Evolutionary conservation across 306 rosid species (phyloP), one percentile per base, ranked within the genome.

Genomic region (Mimosa pudica): DNA sequence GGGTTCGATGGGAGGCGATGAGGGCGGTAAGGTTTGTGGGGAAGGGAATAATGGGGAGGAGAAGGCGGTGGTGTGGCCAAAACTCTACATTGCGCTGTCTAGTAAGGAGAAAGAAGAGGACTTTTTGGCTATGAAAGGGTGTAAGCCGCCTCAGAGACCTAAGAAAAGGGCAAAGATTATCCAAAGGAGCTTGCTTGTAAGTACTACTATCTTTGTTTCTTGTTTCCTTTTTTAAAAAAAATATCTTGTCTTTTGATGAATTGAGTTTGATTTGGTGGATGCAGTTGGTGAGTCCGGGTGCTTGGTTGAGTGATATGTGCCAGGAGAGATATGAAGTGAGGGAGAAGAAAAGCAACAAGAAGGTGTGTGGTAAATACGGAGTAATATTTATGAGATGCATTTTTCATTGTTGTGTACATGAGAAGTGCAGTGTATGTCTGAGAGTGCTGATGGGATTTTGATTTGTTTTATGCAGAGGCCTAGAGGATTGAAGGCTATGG

Each of bases 321-420:
- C 94, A 90, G 86, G 97, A 90, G 80, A 92, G 97, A 92, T 92
- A 92, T 71, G 94, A 92, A 84, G 97, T 92, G 62, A 89, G 92
- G 84, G 97, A 92, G 89, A 92, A 89, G 92, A 92, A 88, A 87
- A 90, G 88, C 80, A 81, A 62, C 74, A 92, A 92, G 88, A 92
- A 92, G 92, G 94, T 89, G 82, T 5, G 64, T 75, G 75, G 36
- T 75, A 79, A 83, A 74, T 70, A 5, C n/a, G 11, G 14, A 5
- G 36, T 13, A 16, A 44, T 38, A 38, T 38, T 38, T 38, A 38
- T 38, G 42, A 38, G 42, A 38, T 5, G 42, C 42, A 38, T 24
- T 24, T 24, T 24, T 24, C 42, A 38, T 38, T 38, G 42, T 38
- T 38, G 5, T 38, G 42, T 38, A 5, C 42, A 38, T 38, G 42